Percentiles rank a stretch among this genome's conserved stretches.
Evolutionary conservation across 345 rosid species (phyloP).

Genomic region (Eucalyptus pumila): DNA sequence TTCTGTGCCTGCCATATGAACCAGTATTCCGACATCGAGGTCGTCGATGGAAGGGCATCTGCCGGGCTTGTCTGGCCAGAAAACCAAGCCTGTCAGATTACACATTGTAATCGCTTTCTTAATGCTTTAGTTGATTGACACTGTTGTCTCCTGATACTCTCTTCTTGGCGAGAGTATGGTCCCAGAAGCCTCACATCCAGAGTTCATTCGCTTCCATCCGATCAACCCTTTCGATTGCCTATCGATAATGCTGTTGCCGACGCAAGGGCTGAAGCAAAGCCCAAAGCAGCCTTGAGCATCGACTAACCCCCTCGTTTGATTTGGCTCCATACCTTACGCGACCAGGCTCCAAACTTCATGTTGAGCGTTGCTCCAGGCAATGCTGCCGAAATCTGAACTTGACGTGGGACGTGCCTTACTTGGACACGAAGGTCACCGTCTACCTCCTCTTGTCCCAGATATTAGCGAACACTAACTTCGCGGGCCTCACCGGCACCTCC

Average conservation of each 20-base stretch:
- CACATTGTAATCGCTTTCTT: too few species aligned
- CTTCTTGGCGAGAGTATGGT: too few species aligned
- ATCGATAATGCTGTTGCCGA: neutral
- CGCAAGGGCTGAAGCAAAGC: neutral
- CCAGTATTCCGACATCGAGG: neutral
- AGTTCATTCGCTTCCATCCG: neutral
- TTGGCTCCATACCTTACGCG: neutral
- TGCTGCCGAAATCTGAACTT: slow-evolving; percentile 45
- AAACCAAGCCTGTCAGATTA: neutral
- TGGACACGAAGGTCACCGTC: slow-evolving; percentile 60
- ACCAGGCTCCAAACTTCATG: slow-evolving; percentile 38
- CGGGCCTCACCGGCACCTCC: slow-evolving; percentile 36
- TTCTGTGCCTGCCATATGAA: neutral
- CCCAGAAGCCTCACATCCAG: too few species aligned
- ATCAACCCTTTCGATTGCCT: neutral
- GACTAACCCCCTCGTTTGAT: neutral
- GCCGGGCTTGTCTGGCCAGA: neutral
- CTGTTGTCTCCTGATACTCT: too few species aligned
- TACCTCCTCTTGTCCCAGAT: slow-evolving; percentile 54
- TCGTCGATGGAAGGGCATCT: neutral
- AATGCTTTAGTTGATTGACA: too few species aligned
- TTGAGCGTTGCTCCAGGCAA: slow-evolving; percentile 49
- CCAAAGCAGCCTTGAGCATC: neutral
- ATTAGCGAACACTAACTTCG: slow-evolving; percentile 19
- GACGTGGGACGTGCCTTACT: slow-evolving; percentile 16